These are phyloP conservation scores for Leccinum incarnatum DNA, from an alignment of 768 basidiomycete species.

Conservation along the genomic window DNA sequence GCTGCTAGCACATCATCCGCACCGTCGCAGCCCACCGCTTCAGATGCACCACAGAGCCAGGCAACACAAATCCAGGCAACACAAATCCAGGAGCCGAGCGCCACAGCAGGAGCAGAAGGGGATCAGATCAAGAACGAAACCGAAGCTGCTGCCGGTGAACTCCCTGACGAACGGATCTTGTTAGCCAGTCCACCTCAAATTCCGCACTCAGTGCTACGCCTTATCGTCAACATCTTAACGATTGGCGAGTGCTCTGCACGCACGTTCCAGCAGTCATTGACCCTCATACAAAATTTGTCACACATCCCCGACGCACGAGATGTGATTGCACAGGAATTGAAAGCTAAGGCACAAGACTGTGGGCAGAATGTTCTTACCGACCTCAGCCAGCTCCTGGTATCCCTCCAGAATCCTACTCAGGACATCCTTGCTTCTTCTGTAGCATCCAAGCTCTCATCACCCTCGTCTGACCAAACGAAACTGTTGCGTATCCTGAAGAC, in stretches of 20 bases:
- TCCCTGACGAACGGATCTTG: constrained; percentile 43
- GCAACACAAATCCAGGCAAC: too few relatives aligned
- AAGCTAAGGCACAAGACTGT: constrained; percentile 82
- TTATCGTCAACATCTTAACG: constrained; percentile 97
- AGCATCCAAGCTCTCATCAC: constrained; percentile 88
- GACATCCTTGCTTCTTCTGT: constrained; percentile 64
- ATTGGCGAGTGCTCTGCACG: constrained; percentile 93
- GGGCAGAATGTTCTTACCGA: constrained; percentile 73
- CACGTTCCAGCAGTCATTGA: constrained; percentile 93
- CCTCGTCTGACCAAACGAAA: constrained; percentile 96
- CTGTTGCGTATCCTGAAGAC: constrained; percentile 93
- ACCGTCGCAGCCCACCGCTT: not conserved
- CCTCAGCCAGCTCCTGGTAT: constrained; percentile 69
- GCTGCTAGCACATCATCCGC: constrained; percentile 5
- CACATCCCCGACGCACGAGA: constrained; percentile 86
- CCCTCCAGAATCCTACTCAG: constrained; percentile 54
- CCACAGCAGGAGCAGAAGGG: constrained; percentile 12
- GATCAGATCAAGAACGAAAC: constrained; percentile 26
- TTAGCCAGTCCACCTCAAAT: constrained; percentile 79
- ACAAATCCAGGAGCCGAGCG: constrained; percentile 9
- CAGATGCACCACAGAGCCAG: constrained; percentile 12
- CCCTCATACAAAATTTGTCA: constrained; percentile 90
- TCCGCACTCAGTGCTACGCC: constrained; percentile 77
- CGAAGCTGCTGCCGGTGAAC: constrained; percentile 17
- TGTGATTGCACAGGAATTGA: constrained; percentile 85